phyloP scores from a whole-genome alignment of 192 early-diverging fungal species.

The Backusella australiensis region DNA sequence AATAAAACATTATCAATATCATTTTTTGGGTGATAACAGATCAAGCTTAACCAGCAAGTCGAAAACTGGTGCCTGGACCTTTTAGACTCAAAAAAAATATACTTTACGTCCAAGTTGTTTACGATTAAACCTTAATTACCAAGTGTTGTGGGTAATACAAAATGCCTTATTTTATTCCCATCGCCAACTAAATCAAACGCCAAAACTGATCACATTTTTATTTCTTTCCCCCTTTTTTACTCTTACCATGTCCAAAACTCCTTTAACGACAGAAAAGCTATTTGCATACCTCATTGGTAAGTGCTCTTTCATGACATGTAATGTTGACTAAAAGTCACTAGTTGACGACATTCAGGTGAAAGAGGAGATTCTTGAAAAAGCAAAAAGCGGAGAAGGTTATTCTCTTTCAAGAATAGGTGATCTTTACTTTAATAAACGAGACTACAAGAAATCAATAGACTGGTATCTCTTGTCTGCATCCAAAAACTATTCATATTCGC shows the following conservation, averaged over 20 bases:
- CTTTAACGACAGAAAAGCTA: background rate
- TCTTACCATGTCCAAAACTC: background rate
- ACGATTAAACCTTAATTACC: background rate
- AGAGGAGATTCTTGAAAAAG: background rate
- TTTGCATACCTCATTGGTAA: background rate
- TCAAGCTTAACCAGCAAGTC: too few relatives aligned
- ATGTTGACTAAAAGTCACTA: background rate
- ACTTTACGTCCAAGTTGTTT: background rate
- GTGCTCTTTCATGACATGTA: background rate
- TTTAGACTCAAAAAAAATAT: too few relatives aligned
- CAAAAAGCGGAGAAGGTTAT: background rate
- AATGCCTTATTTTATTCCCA: background rate
- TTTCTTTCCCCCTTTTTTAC: background rate
- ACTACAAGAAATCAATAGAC: background rate
- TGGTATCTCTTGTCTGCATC: background rate
- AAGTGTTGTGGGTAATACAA: background rate
- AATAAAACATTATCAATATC: too few relatives aligned
- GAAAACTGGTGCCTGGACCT: too few relatives aligned
- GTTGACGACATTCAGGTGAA: background rate
- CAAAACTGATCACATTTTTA: background rate
- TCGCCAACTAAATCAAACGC: background rate
- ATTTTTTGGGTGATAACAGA: too few relatives aligned
- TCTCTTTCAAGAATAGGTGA: background rate
- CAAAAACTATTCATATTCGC: background rate
- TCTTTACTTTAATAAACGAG: background rate